Conservation (phyloP, 2,329 filamentous ascomycete species). For the Ascochyta koolunga region DNA sequence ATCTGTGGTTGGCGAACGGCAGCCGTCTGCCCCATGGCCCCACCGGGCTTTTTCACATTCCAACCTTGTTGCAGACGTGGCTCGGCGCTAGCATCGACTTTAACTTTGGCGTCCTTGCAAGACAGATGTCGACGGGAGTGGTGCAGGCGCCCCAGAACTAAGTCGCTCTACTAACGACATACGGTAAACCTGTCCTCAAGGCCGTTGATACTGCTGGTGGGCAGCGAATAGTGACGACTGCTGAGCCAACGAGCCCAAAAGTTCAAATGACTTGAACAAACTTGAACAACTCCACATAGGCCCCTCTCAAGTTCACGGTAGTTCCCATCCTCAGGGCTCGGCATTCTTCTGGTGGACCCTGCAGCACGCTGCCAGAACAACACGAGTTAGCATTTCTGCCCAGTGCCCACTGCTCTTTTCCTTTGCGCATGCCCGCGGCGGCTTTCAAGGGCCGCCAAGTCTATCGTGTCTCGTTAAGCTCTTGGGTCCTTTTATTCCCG, state of each 20-base stretch:
- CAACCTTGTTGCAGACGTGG: constrained; percentile 8
- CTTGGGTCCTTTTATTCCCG: constrained; percentile 14
- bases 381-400: constrained; percentile 6
- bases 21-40: constrained; percentile 9
- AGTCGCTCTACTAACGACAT: constrained; percentile 17
- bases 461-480: constrained; percentile 8
- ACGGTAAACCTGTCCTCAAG: not conserved
- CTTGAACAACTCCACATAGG: constrained; percentile 5
- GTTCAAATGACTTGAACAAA: not conserved
- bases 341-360: constrained; percentile 3
- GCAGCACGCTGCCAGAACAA: constrained; percentile 12
- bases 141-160: constrained; percentile 4
- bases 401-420: constrained; percentile 8
- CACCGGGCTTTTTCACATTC: constrained; percentile 13
- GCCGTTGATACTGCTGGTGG: not conserved
- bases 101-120: constrained; percentile 7
- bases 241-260: not conserved
- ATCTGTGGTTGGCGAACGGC: constrained; percentile 11
- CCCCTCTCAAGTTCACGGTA: constrained; percentile 4
- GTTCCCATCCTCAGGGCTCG: constrained; percentile 4
- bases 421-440: not conserved
- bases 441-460: constrained; percentile 7
- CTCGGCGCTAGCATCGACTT: constrained; percentile 6
- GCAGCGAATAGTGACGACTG: not conserved
- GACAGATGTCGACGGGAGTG: constrained; percentile 5